Conservation (phyloP, 2,329 filamentous ascomycete genomes). For the Diaporthe vexans region DNA sequence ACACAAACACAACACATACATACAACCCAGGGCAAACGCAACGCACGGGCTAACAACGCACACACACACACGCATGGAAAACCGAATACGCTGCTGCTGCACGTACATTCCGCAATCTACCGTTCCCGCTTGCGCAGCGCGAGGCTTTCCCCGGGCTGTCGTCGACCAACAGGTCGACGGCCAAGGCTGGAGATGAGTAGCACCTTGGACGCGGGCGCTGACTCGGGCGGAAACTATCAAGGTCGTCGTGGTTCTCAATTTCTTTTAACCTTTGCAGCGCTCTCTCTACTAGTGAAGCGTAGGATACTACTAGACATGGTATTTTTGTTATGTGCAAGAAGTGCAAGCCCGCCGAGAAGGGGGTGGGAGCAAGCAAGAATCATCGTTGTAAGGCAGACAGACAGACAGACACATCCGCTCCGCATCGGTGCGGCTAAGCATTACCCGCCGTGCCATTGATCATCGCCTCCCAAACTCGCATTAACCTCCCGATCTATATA, state of each 20-base stretch:
- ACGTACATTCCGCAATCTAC: background rate
- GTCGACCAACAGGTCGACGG: background rate
- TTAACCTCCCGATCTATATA: constrained; percentile 17
- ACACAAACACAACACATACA: background rate
- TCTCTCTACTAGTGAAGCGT: too few relatives aligned
- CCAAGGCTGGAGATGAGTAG: background rate
- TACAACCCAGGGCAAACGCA: background rate
- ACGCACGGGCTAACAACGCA: background rate
- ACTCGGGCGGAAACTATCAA: background rate
- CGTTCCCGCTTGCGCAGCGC: background rate
- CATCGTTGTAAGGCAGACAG: too few relatives aligned
- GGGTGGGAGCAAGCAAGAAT: too few relatives aligned
- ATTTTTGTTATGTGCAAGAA: background rate
- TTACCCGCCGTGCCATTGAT: too few relatives aligned
- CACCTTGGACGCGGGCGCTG: background rate
- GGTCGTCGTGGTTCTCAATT: background rate
- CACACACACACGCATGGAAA: background rate
- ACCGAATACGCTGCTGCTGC: background rate
- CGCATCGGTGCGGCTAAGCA: too few relatives aligned
- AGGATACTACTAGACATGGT: too few relatives aligned
- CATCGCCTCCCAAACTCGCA: background rate
- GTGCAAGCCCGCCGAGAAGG: background rate
- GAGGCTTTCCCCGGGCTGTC: background rate
- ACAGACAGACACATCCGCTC: too few relatives aligned
- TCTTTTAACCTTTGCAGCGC: background rate